These are phyloP conservation scores for Cordyceps farinosa DNA, from an alignment of 2,329 filamentous ascomycete genomes.

Conservation along the genomic window DNA sequence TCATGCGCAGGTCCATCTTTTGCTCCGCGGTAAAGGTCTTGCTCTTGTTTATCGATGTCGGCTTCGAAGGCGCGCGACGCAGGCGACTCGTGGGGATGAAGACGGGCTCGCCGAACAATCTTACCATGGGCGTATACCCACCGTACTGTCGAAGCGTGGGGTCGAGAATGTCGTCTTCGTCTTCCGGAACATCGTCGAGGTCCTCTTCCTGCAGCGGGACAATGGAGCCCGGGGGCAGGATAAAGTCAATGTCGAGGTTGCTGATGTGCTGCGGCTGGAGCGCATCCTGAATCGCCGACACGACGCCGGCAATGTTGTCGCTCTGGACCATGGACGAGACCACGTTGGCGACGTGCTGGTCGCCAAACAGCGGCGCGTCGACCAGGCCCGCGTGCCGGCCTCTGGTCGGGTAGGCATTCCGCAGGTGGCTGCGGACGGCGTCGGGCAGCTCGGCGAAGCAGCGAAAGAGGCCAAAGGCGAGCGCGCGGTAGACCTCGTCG, in stretches of 20 bases:
- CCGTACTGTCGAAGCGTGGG: slow-evolving; percentile 69
- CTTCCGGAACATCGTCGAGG: slow-evolving; percentile 55
- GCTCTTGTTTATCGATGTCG: slow-evolving; percentile 73
- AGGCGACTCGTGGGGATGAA: slow-evolving; percentile 84
- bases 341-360: slow-evolving; percentile 88
- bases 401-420: slow-evolving; percentile 52
- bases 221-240: slow-evolving; percentile 76
- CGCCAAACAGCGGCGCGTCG: slow-evolving; percentile 71
- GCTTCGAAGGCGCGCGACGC: slow-evolving; percentile 81
- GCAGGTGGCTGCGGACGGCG: slow-evolving; percentile 68
- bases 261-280: slow-evolving; percentile 78
- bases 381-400: slow-evolving; percentile 52
- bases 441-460: slow-evolving; percentile 88
- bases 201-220: slow-evolving; percentile 59
- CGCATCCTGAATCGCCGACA: slow-evolving; percentile 69
- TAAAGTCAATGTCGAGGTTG: slow-evolving; percentile 83
- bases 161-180: slow-evolving; percentile 64
- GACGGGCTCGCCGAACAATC: slow-evolving; percentile 75
- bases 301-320: slow-evolving; percentile 70
- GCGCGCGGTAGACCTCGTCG: slow-evolving; percentile 84
- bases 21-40: slow-evolving; percentile 76
- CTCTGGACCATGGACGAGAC: slow-evolving; percentile 80
- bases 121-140: slow-evolving; percentile 71
- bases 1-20: slow-evolving; percentile 79
- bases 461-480: slow-evolving; percentile 90